phyloP scores from a whole-genome alignment of 768 basidiomycete species.

The Amanita thiersii region DNA sequence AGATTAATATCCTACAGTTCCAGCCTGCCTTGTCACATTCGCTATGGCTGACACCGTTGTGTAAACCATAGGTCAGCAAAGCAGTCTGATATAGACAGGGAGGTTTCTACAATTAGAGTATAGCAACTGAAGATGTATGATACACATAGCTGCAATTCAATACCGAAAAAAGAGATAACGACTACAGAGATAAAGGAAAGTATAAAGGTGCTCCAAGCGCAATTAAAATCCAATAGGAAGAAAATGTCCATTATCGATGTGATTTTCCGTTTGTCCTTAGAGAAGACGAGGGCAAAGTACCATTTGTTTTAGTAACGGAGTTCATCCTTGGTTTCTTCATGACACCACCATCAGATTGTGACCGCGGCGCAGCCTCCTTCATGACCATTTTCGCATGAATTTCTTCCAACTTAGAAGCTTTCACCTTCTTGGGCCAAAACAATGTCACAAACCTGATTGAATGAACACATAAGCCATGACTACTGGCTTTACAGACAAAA shows the following conservation, averaged over 20 bases:
- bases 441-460: constrained; percentile 76
- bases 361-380: constrained; percentile 67
- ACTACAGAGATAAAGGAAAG: constrained; percentile 9
- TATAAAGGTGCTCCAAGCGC: constrained; percentile 14
- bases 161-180: constrained; percentile 12
- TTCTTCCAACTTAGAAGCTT: constrained; percentile 86
- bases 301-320: constrained; percentile 44
- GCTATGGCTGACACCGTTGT: too few relatives aligned
- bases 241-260: constrained; percentile 36
- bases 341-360: constrained; percentile 39
- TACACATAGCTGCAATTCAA: constrained; percentile 13
- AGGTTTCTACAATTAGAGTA: constrained; percentile 5
- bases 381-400: constrained; percentile 96
- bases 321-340: constrained; percentile 55
- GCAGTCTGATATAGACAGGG: too few relatives aligned
- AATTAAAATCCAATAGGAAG: constrained; percentile 14
- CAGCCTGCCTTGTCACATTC: not conserved
- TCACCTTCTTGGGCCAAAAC: constrained; percentile 98
- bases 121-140: constrained; percentile 7
- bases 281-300: constrained; percentile 33
- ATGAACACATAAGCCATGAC: constrained; percentile 7
- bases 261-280: constrained; percentile 54
- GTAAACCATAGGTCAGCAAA: too few relatives aligned
- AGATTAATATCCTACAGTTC: not conserved
- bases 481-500: not conserved